Percentiles rank a stretch among this genome's conserved stretches.
Evolutionary conservation across 2,329 filamentous ascomycete species (phyloP).

Genomic region (Fusarium brevicatenulatum): DNA sequence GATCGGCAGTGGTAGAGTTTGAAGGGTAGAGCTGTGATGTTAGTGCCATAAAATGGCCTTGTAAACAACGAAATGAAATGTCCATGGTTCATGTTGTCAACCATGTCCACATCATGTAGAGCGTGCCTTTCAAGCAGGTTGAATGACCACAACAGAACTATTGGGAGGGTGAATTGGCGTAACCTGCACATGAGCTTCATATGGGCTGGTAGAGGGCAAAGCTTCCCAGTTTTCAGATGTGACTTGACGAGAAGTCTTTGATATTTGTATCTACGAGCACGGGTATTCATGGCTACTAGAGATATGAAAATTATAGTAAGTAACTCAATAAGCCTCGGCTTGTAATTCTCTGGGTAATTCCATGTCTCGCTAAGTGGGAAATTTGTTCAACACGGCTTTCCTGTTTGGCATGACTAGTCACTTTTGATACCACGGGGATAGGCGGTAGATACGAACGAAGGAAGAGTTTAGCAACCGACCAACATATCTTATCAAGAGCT

Average conservation of each 20-base stretch:
- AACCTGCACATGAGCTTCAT: constrained; percentile 7
- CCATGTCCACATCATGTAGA: constrained; percentile 21
- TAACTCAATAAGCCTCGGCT: too few relatives aligned
- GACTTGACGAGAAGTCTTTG: constrained; percentile 6
- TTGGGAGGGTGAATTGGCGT: constrained; percentile 19
- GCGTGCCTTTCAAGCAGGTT: background rate
- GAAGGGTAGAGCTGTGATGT: constrained; percentile 46
- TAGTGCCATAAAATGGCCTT: constrained; percentile 8
- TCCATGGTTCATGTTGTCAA: constrained; percentile 15
- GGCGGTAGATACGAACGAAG: background rate
- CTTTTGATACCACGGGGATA: background rate
- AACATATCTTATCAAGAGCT: background rate
- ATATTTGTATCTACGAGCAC: background rate
- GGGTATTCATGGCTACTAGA: background rate
- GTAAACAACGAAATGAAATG: constrained; percentile 28
- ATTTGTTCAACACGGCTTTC: background rate
- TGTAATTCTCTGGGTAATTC: too few relatives aligned
- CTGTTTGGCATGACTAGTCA: background rate
- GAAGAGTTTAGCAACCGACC: background rate
- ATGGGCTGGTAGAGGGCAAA: constrained; percentile 2
- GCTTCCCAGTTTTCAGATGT: constrained; percentile 1
- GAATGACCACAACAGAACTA: constrained; percentile 13
- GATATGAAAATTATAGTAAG: background rate
- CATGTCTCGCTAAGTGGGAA: background rate
- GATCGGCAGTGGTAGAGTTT: constrained; percentile 55